These are phyloP conservation scores for Luvunga scandens DNA, from an alignment of 345 rosid genomes.

Conservation along the genomic window DNA sequence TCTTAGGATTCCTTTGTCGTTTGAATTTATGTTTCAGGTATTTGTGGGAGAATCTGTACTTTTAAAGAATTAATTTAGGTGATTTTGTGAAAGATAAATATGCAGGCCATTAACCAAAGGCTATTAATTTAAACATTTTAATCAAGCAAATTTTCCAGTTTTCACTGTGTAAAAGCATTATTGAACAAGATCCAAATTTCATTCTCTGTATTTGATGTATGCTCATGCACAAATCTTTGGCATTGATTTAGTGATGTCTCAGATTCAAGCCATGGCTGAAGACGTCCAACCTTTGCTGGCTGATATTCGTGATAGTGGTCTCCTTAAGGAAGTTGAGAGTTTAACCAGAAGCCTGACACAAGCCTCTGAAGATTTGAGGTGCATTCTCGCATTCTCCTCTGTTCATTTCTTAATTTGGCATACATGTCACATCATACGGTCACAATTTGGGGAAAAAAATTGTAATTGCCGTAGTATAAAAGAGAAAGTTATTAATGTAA, in stretches of 20 bases:
- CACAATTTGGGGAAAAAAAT: background rate
- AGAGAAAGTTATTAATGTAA: background rate
- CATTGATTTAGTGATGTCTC: conserved; percentile 76
- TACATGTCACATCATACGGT: background rate
- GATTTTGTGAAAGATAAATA: background rate
- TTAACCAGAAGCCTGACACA: conserved; percentile 83
- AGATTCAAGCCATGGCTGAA: conserved; percentile 96
- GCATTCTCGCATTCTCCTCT: conserved; percentile 10
- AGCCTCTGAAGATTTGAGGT: conserved; percentile 93
- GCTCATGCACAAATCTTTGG: conserved; percentile 45
- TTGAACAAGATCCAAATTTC: background rate
- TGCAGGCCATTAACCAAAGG: background rate
- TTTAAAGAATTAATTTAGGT: background rate
- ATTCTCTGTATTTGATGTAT: conserved; percentile 19
- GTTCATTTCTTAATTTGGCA: background rate
- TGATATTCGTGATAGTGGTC: conserved; percentile 80
- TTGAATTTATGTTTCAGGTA: background rate
- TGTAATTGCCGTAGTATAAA: background rate
- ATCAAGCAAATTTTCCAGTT: background rate
- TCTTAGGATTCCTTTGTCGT: background rate
- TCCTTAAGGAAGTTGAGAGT: conserved; percentile 84
- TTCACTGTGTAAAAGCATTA: background rate
- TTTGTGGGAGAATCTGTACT: background rate
- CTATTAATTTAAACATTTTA: background rate
- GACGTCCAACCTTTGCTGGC: conserved; percentile 93